Conservation (phyloP, 202 grass and related monocot genomes). For the Schoenoplectus tabernaemontani region DNA sequence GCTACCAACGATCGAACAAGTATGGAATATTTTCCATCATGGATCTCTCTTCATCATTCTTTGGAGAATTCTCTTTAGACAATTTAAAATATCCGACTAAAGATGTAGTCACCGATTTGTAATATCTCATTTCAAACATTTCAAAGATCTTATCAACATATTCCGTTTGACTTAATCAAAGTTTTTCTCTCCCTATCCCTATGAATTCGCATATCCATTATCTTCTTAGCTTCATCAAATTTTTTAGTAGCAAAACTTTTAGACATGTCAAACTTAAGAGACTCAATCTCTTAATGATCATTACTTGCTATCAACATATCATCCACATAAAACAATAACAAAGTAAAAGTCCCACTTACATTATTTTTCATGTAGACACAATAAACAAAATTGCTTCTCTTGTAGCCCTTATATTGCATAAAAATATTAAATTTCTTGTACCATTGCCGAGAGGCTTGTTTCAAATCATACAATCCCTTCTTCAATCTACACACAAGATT, state of each 20-base stretch:
- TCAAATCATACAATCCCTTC: neutral
- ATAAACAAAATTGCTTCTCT: neutral
- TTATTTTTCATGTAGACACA: neutral
- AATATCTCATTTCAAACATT: neutral
- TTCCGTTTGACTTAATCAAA: neutral
- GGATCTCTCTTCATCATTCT: neutral
- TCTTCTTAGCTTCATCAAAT: neutral
- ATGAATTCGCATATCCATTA: neutral
- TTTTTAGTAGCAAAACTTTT: neutral
- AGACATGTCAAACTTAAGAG: neutral
- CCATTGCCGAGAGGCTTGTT: neutral
- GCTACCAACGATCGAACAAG: neutral
- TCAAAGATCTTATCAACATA: slow-evolving; percentile 1
- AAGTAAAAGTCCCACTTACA: neutral
- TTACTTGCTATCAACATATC: slow-evolving; percentile 5
- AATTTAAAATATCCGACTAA: neutral
- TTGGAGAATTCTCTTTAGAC: neutral
- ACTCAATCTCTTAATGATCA: neutral
- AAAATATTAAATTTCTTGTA: slow-evolving; percentile 3
- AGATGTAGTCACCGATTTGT: neutral
- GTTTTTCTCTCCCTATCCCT: neutral
- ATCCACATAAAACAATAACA: too few species aligned
- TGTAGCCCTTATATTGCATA: too few species aligned
- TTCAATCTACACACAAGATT: too few species aligned
- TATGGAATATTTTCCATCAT: neutral